Base-by-base conservation (phyloP, 2,329 filamentous ascomycete species). In the Colletotrichum plurivorum region DNA sequence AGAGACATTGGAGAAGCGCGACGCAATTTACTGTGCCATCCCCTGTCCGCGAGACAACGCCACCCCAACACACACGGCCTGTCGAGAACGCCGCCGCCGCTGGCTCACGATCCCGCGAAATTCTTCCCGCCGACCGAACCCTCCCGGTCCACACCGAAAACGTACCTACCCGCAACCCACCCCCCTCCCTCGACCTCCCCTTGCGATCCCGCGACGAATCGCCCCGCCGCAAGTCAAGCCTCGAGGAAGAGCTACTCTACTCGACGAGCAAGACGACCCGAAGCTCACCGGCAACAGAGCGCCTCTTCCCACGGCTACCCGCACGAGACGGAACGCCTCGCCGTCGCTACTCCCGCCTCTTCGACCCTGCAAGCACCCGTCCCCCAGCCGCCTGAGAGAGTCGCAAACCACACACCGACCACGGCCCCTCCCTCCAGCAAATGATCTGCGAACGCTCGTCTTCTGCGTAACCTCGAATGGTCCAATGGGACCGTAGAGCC, bases 401-500 rank as follows among this genome's bases (percentile, higher is more conserved):
- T 61, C 36, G 58, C 58, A 54, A 54, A 36, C 46, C 27, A 27
- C 46, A 49, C 16, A 49, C 16, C 46, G 7, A 49, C 46, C n/a
- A 20, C 10, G 8, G 10, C 8, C 46, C 20, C 46, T 18, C n/a
- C 43, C 55, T 36, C 20, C 53, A 45, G 57, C 67, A 68, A 63
- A 73, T 75, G 75, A 79, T 78, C 79, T 75, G 77, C 79, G 77
- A 80, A 79, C 77, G 79, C 77, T 79, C 76, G 77, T 75, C 75
- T 76, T 76, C 76, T 83, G 82, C 82, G 80, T 83, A 82, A 83
- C 81, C 76, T 75, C 57, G 74, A 75, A 76, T 78, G n/a, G 74
- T 73, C 82, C 81, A 83, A 84, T 84, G 82, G 79, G 80, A 81
- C 72, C 75, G 73, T 43, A 74, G 41, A 70, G 71, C 75, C 73